Base-by-base conservation (phyloP, 2,329 filamentous ascomycete genomes). In the Ceratocystis variospora region DNA sequence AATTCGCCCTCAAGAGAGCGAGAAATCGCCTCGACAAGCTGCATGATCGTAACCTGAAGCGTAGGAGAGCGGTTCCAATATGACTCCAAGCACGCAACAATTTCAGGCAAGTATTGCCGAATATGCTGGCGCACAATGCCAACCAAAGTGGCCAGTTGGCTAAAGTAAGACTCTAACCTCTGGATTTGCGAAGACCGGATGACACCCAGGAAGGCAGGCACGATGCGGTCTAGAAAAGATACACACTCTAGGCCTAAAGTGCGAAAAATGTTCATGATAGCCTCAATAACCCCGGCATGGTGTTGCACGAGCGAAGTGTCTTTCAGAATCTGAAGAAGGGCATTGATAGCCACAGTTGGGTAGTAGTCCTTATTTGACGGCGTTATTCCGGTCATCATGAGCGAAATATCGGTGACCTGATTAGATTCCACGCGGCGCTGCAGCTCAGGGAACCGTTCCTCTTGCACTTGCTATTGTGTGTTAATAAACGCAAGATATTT, bases 351-450 rank as follows among this genome's bases (percentile, higher is more conserved):
- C 19, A 99, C 91, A 0, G 94, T 99, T 0, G 94, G 94, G 73
- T 96, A 99, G 75, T 99, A 99, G 72, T 99, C 94, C 73, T 99
- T 96, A 72, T 90, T 96, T 0, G 93, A 97, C 0, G 94, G 95
- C 0, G 92, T 97, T 50, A 96, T 80, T 15, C 95, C 94, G 53
- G 90, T 91, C 93, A 99, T 99, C 81, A 99, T 97, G 37, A 99
- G 81, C 2, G 92, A 94, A 59, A 99, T 95, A 75, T 99, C 94
- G 0, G 93, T 96, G 71, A 96, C 66, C 67, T 85, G 83, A 50
- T 82, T 83, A 0, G 80, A 80, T 70, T 87, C 85, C 48, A 80
- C 79, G 22, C 81, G 82, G 33, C 81, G 83, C 72, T 94, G 89
- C 69, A 87, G 83, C 28, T 68, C 73, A 96, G 93, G 0, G 91